Percentiles rank a stretch among this genome's conserved stretches.
These are phyloP conservation scores for Hygrocybe coccinea DNA, from an alignment of 768 basidiomycete species.

Conservation along the genomic window DNA sequence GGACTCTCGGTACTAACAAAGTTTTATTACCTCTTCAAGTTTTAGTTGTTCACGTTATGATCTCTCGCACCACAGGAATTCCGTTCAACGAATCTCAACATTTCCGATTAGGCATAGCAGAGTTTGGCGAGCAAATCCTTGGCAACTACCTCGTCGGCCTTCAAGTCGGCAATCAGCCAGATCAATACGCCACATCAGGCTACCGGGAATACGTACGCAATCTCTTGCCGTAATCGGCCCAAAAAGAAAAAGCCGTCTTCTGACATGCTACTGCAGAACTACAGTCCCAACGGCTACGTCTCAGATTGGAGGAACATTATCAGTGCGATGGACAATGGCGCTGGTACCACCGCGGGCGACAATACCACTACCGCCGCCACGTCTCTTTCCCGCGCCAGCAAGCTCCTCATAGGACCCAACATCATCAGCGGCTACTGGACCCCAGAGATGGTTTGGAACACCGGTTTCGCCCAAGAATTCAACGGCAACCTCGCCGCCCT, in stretches of 20 bases:
- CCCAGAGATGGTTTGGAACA: conserved; percentile 17
- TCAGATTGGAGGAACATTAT: too few species aligned
- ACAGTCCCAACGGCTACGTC: too few species aligned
- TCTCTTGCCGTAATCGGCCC: too few species aligned
- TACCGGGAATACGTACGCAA: too few species aligned
- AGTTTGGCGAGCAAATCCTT: conserved; percentile 54
- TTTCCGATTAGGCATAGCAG: conserved; percentile 51
- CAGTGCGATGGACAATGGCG: too few species aligned
- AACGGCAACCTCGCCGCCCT: conserved; percentile 10
- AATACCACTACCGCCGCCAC: too few species aligned
- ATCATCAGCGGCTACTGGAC: conserved; percentile 16
- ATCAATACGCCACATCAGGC: conserved; percentile 49
- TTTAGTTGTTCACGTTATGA: neutral
- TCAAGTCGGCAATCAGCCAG: conserved; percentile 76
- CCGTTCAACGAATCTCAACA: conserved; percentile 63
- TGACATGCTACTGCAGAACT: too few species aligned
- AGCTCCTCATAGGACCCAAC: conserved; percentile 19
- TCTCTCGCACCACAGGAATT: conserved; percentile 29
- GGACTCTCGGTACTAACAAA: conserved; percentile 48
- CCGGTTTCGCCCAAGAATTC: conserved; percentile 11
- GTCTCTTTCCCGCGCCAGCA: conserved; percentile 18
- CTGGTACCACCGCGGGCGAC: too few species aligned
- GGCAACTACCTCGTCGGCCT: conserved; percentile 61
- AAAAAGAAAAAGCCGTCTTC: too few species aligned
- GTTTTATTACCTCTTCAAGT: neutral